phyloP scores from a whole-genome alignment of 345 rosid species.

The Eucalyptus marginata region DNA sequence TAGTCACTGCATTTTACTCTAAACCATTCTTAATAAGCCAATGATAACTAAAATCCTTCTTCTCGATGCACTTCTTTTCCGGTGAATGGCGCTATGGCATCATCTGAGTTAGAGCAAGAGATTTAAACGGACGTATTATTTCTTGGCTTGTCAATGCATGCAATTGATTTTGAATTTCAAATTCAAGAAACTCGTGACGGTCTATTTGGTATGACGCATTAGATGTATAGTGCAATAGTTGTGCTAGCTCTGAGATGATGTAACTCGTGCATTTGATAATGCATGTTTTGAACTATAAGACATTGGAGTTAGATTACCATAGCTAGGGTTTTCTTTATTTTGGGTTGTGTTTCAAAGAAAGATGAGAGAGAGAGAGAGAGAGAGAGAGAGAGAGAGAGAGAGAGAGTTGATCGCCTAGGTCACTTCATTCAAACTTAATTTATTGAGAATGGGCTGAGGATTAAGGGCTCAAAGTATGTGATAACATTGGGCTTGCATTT shows the following conservation, averaged over 20 bases:
- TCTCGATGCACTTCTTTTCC: background rate
- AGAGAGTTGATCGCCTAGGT: background rate
- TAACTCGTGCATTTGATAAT: background rate
- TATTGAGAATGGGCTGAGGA: background rate
- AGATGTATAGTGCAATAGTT: background rate
- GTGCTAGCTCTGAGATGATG: background rate
- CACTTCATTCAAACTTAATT: background rate
- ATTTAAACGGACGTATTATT: background rate
- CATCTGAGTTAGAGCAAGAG: background rate
- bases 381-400: background rate
- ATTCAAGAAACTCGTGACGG: fast-evolving
- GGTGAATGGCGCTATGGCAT: background rate
- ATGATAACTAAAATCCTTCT: background rate
- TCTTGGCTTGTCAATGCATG: background rate
- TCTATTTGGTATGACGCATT: background rate
- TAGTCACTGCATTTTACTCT: background rate
- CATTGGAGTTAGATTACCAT: background rate
- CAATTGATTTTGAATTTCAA: background rate
- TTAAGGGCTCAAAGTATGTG: background rate
- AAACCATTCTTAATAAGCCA: background rate
- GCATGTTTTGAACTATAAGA: background rate
- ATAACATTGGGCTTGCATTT: background rate
- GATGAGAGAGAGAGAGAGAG: background rate
- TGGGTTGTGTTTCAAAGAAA: background rate
- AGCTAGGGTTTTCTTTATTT: background rate